Evolutionary conservation across 805 yeast genomes (phyloP), one percentile per base, ranked within the genome.

Genomic region (Saccharomycopsis malanga): DNA sequence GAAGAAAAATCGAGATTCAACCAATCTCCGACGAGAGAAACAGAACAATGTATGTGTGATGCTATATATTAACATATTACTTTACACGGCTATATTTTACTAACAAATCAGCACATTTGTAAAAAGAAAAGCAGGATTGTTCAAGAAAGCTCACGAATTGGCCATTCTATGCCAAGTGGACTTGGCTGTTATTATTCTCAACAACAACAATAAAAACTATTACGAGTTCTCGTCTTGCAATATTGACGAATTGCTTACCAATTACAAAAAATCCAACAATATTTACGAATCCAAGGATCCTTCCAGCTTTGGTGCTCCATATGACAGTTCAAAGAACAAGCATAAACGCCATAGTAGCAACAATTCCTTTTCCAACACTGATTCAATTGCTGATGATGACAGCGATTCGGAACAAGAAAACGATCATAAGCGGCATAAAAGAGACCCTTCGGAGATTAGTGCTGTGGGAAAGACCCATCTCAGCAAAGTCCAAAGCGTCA

Each of bases 111-210:
- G 65, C 17, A 91, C 98, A 0, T 93, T 91, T 63, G 87, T 87
- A 53, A 91, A 91, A 65, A 76, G 98, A 47, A 91, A 91, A 63
- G 94, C 95, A 0, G 98, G 98, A 2, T 70, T 91, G 27, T 89
- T 93, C 66, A 85, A 85, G 59, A 71, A 71, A 52, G 74, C 74
- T 4, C 73, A 70, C 46, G 76, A 71, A 53, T 53, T 93, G 46
- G 80, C 96, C 0, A 91, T 91, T 9, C 71, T 91, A 34, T 91
- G 98, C 64, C 89, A 87, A 53, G 95, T 88, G 4, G 98, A 91
- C 59, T 72, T 93, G 25, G 94, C 98, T 1, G 91, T 91, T 25
- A 79, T 91, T 14, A 87, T 91, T 22, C 70, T 88, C 32, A 95
- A 95, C 17, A 78, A 79, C 57, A 88, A 81, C 62, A 81, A 87